Conservation (phyloP, 1,284 basidiomycete species). For the Trametes sp. region DNA sequence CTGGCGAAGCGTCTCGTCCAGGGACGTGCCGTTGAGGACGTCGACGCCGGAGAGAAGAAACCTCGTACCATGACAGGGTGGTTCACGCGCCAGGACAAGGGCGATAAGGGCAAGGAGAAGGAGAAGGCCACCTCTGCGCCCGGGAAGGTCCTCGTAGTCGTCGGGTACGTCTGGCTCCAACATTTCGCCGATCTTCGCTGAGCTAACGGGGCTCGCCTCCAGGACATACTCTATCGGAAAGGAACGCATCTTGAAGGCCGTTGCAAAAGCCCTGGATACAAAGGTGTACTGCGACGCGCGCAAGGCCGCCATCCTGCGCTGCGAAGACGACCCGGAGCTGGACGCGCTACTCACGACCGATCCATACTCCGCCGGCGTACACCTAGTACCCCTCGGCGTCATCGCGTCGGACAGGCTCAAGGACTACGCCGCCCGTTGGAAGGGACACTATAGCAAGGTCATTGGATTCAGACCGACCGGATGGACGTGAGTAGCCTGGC, state of each 20-base stretch:
- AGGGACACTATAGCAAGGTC: conserved; percentile 76
- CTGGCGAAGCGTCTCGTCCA: conserved; percentile 70
- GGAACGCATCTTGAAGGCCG: conserved; percentile 95
- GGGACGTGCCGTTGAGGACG: conserved; percentile 43
- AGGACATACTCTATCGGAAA: conserved; percentile 98
- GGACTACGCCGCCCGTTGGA: conserved; percentile 80
- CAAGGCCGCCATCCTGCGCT: conserved; percentile 82
- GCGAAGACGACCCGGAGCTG: conserved; percentile 85
- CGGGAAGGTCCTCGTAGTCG: conserved; percentile 71
- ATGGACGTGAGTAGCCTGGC: conserved; percentile 75
- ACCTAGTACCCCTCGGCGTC: conserved; percentile 83
- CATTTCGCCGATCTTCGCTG: not conserved
- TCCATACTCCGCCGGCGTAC: conserved; percentile 82
- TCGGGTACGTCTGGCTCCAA: conserved; percentile 70
- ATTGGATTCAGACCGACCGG: conserved; percentile 94
- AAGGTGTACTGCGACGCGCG: conserved; percentile 91
- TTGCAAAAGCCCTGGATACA: conserved; percentile 83
- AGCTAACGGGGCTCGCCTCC: not conserved
- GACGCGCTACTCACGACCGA: conserved; percentile 81
- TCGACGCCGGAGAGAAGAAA: conserved; percentile 35
- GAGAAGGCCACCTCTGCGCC: conserved; percentile 29
- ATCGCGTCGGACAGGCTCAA: conserved; percentile 84
- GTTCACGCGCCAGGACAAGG: conserved; percentile 34
- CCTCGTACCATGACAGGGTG: conserved; percentile 39
- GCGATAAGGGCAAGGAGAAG: conserved; percentile 36